phyloP scores from a whole-genome alignment of 1,284 basidiomycete genomes.

The Trametes hirsuta region DNA sequence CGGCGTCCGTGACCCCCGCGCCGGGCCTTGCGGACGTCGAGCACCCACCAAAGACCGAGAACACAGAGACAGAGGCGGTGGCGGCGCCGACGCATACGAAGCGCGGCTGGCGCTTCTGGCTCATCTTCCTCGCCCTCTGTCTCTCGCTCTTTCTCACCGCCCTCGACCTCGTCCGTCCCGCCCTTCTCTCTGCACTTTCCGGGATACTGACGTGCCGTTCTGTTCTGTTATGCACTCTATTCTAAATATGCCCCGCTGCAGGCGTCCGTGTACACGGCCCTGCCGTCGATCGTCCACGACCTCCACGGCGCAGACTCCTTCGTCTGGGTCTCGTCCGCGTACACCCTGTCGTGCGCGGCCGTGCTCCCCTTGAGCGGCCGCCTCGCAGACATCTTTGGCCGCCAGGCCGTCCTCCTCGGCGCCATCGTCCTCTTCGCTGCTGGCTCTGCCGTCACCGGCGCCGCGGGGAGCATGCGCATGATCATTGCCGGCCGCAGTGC shows the following conservation, averaged over 20 bases:
- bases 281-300: constrained; percentile 37
- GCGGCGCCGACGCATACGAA: not conserved
- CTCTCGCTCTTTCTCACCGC: constrained; percentile 22
- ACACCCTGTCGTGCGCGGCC: constrained; percentile 34
- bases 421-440: constrained; percentile 39
- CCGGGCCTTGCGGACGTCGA: not conserved
- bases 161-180: constrained; percentile 21
- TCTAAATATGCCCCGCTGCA: too few relatives aligned
- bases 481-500: constrained; percentile 32
- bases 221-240: too few relatives aligned
- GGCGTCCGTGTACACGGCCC: constrained; percentile 38
- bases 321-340: constrained; percentile 34
- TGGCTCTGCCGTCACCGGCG: constrained; percentile 40
- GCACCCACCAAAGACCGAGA: not conserved
- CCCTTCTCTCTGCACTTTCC: not conserved
- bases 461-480: constrained; percentile 39
- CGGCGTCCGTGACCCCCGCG: not conserved
- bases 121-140: constrained; percentile 18
- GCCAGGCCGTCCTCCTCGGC: constrained; percentile 37
- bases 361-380: constrained; percentile 33
- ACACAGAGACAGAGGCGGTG: too few relatives aligned
- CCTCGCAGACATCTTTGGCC: constrained; percentile 36
- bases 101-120: constrained; percentile 22
- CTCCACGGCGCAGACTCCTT: constrained; percentile 35
- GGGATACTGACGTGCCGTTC: not conserved